phyloP scores from a whole-genome alignment of 805 yeast genomes.

The Metahyphopichia silvanorum region DNA sequence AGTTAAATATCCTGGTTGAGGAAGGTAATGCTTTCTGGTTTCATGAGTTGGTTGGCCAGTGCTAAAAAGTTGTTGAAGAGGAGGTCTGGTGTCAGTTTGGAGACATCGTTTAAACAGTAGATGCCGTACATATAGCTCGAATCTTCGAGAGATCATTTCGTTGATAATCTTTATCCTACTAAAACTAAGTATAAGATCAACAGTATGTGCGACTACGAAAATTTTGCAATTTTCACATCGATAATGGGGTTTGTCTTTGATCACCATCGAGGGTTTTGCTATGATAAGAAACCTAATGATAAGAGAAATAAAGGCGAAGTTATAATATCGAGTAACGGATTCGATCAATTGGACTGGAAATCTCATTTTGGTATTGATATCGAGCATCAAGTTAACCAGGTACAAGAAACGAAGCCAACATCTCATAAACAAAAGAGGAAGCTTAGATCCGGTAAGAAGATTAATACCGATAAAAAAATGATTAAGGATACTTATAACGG shows the following conservation, averaged over 20 bases:
- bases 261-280: too few species aligned
- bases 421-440: background rate
- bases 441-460: too few species aligned
- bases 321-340: background rate
- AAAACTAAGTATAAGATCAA: too few species aligned
- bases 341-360: background rate
- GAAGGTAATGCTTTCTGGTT: constrained; percentile 70
- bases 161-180: constrained; percentile 10
- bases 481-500: constrained; percentile 17
- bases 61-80: constrained; percentile 25
- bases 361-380: background rate
- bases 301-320: too few species aligned
- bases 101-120: too few species aligned
- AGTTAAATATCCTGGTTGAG: constrained; percentile 76
- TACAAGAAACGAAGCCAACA: background rate
- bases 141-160: too few species aligned
- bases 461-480: constrained; percentile 9
- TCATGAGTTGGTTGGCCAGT: constrained; percentile 88
- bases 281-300: too few species aligned
- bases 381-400: too few species aligned
- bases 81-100: constrained; percentile 21
- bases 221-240: too few species aligned
- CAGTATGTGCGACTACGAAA: too few species aligned
- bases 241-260: too few species aligned
- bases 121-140: too few species aligned